Percentiles rank a stretch among this genome's conserved stretches.
Evolutionary conservation across 2,329 filamentous ascomycete species (phyloP).

Genomic region (Colletotrichum sp.): DNA sequence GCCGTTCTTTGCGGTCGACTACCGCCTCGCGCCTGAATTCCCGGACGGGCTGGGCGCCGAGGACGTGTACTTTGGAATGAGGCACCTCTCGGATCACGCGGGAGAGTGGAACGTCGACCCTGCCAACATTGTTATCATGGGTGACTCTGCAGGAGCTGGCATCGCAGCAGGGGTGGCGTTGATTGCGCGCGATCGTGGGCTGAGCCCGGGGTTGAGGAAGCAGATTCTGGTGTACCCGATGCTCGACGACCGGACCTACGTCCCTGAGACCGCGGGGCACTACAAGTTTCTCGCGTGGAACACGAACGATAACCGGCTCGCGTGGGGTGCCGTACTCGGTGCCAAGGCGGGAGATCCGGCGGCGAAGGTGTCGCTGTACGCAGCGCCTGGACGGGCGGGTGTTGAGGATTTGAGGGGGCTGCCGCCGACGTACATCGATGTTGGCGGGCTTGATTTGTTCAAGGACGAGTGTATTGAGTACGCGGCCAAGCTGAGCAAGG

Average conservation of each 20-base stretch:
- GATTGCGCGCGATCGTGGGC: constrained; percentile 36
- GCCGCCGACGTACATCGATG: constrained; percentile 42
- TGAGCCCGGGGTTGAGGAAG: constrained; percentile 29
- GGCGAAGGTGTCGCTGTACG: constrained; percentile 22
- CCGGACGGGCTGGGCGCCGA: constrained; percentile 37
- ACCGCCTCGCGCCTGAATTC: constrained; percentile 48
- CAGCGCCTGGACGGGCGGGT: constrained; percentile 27
- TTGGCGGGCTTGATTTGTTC: constrained; percentile 44
- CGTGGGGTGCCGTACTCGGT: constrained; percentile 27
- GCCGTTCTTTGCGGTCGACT: constrained; percentile 42
- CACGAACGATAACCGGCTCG: constrained; percentile 21
- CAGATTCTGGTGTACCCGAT: constrained; percentile 38
- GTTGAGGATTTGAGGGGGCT: constrained; percentile 28
- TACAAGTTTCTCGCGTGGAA: constrained; percentile 23
- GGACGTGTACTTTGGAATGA: constrained; percentile 37
- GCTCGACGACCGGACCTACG: constrained; percentile 32
- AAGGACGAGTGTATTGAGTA: constrained; percentile 36
- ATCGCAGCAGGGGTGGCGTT: constrained; percentile 35
- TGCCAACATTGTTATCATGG: constrained; percentile 24
- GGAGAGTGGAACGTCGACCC: constrained; percentile 24
- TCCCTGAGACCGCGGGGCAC: background rate
- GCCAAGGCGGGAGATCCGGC: constrained; percentile 18
- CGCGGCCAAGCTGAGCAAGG: constrained; percentile 33
- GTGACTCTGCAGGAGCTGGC: constrained; percentile 25
- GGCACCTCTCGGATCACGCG: constrained; percentile 28